Base-by-base conservation (phyloP, 176 grass and related monocot species). In the Avena sativa region DNA sequence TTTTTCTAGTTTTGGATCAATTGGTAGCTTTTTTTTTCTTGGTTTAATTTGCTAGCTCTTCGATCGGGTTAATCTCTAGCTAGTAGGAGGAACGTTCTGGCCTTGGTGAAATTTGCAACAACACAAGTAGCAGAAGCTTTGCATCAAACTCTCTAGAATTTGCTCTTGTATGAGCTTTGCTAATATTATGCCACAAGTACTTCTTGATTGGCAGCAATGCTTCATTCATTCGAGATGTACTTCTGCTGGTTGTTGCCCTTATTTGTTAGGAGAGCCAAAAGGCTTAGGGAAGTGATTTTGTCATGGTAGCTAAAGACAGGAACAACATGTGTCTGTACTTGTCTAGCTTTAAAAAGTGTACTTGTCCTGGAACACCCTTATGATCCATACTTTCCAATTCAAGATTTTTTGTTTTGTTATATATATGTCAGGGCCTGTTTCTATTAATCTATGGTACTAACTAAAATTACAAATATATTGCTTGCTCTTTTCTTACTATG, bases 111-210 rank as follows among this genome's bases (percentile, higher is more conserved):
- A 73, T 52, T 86, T 82, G 83, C 83, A 82, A 66, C 38, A 84
- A 70, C 75, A 75, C 81, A 56, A 55, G 53, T 79, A 82, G 23
- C 58, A 76, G 13, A 86, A 82, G 25, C 40, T 84, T 70, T 82
- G 43, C n/a, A 78, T 77, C 26, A 6, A 51, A 51, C n/a, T 86
- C 1, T 85, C 46, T 68, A 73, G 46, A 72, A 90, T 79, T 84
- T 90, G 21, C 62, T 90, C 89, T 83, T 83, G 55, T 57, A 90
- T 61, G 71, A 83, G 21, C 73, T 83, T 76, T 83, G 80, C 72
- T 52, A 51, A 74, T 79, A 74, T 79, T 52, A 73, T 64, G 13
- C 19, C 17, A 76, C 43, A 25, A 61, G 52, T 76, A 76, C 74
- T 55, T 76, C 7, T 53, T 32, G 25, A 38, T 44, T 79, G 55